These are phyloP conservation scores for Claviceps sp. DNA, from an alignment of 2,329 filamentous ascomycete species.

Conservation along the genomic window DNA sequence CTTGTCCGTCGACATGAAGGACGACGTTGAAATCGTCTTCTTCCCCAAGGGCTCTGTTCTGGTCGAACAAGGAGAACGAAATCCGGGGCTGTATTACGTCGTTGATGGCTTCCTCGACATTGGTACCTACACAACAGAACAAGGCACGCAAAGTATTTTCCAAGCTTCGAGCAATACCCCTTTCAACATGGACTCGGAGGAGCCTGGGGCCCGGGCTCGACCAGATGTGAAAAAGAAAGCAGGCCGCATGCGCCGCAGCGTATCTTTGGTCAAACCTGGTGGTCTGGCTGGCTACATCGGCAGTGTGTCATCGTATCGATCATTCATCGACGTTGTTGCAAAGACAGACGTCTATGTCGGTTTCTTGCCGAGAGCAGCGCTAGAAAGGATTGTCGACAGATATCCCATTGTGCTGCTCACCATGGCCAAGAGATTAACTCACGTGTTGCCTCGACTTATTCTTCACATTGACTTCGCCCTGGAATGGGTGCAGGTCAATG, in stretches of 20 bases:
- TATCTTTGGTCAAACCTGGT: conserved; percentile 88
- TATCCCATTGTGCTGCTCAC: conserved; percentile 88
- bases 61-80: conserved; percentile 93
- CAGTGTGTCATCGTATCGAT: conserved; percentile 86
- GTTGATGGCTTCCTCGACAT: conserved; percentile 95
- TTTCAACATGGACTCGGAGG: conserved; percentile 4
- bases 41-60: conserved; percentile 90
- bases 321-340: conserved; percentile 90
- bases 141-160: conserved; percentile 19
- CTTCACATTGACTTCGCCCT: conserved; percentile 96
- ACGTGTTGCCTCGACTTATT: conserved; percentile 74
- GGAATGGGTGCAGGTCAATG: conserved; percentile 95
- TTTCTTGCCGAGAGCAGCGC: conserved; percentile 70
- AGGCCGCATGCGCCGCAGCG: conserved; percentile 43
- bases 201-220: neutral
- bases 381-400: conserved; percentile 84
- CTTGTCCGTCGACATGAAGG: conserved; percentile 66
- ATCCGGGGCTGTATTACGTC: conserved; percentile 92
- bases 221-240: conserved; percentile 22
- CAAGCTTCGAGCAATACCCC: conserved; percentile 15
- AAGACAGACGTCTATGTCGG: conserved; percentile 98
- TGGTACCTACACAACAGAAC: conserved; percentile 47
- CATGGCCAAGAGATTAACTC: conserved; percentile 89
- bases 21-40: conserved; percentile 93
- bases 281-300: conserved; percentile 90